phyloP scores from a whole-genome alignment of 441 rosid genomes.

The Hura crepitans region DNA sequence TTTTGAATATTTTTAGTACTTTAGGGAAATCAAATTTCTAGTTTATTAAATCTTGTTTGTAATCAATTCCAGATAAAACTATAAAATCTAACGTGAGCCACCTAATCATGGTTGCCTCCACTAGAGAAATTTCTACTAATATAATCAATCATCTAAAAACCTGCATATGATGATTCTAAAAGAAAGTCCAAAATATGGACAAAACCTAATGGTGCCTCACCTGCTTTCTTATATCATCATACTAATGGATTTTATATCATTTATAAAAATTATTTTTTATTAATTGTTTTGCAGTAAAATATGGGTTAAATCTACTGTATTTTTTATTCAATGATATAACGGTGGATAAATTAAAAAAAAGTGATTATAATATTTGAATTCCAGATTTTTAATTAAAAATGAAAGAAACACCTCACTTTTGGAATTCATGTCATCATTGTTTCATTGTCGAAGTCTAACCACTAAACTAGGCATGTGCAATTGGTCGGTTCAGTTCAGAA shows the following conservation, averaged over 20 bases:
- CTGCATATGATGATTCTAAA: conserved; percentile 7
- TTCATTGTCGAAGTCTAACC: conserved; percentile 6
- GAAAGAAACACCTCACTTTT: too few relatives aligned
- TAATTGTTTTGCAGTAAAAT: too few relatives aligned
- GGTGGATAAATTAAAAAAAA: too few relatives aligned
- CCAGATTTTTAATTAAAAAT: too few relatives aligned
- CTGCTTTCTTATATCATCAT: too few relatives aligned
- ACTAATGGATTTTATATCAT: too few relatives aligned
- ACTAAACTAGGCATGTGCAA: neutral
- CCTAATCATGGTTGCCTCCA: conserved; percentile 15
- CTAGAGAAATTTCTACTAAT: neutral
- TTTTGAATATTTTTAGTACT: neutral
- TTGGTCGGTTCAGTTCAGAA: too few relatives aligned
- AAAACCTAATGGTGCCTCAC: too few relatives aligned
- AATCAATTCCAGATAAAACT: neutral
- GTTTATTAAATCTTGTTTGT: neutral
- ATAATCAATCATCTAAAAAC: neutral
- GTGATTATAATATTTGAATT: too few relatives aligned
- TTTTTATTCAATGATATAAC: too few relatives aligned
- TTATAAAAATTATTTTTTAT: too few relatives aligned
- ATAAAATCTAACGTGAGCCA: neutral
- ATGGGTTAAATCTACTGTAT: too few relatives aligned
- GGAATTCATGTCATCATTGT: conserved; percentile 17
- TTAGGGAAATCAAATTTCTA: neutral
- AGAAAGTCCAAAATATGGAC: neutral